phyloP scores from a whole-genome alignment of 1,284 basidiomycete species.

The Ceratobasidium sp. region DNA sequence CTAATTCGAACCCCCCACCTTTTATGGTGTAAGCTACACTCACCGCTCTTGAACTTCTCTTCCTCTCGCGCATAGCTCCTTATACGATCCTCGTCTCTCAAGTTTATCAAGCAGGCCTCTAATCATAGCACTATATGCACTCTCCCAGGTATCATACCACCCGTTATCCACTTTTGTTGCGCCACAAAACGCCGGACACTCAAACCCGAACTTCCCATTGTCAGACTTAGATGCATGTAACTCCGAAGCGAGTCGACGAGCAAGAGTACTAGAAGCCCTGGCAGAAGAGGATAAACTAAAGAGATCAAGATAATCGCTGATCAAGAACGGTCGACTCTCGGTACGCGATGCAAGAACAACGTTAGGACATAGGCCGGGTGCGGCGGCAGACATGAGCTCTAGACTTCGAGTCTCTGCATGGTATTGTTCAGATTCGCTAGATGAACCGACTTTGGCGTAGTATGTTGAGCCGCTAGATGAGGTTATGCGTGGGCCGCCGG shows the following conservation, averaged over 20 bases:
- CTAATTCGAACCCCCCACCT: not conserved
- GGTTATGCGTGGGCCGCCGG: slow-evolving; percentile 57
- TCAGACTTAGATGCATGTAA: slow-evolving; percentile 64
- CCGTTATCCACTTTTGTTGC: slow-evolving; percentile 79
- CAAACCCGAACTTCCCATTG: slow-evolving; percentile 74
- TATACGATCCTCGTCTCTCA: slow-evolving; percentile 56
- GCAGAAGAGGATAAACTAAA: slow-evolving; percentile 60
- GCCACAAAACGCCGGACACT: slow-evolving; percentile 83
- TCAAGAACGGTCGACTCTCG: slow-evolving; percentile 66
- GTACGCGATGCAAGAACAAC: slow-evolving; percentile 60
- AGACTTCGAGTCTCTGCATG: slow-evolving; percentile 78
- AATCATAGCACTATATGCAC: slow-evolving; percentile 75
- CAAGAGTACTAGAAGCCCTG: slow-evolving; percentile 61
- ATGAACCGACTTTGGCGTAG: slow-evolving; percentile 68
- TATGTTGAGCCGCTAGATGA: slow-evolving; percentile 69
- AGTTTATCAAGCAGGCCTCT: slow-evolving; percentile 71
- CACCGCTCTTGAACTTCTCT: slow-evolving; percentile 67
- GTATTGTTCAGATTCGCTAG: slow-evolving; percentile 69
- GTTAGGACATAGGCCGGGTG: slow-evolving; percentile 74
- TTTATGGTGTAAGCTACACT: slow-evolving; percentile 49
- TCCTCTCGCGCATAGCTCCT: slow-evolving; percentile 65
- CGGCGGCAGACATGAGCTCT: slow-evolving; percentile 67
- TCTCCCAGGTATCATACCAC: slow-evolving; percentile 77
- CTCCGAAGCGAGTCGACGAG: slow-evolving; percentile 70
- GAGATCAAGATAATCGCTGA: slow-evolving; percentile 76